Conservation (phyloP, 2,329 filamentous ascomycete genomes). For the Cordyceps militaris region DNA sequence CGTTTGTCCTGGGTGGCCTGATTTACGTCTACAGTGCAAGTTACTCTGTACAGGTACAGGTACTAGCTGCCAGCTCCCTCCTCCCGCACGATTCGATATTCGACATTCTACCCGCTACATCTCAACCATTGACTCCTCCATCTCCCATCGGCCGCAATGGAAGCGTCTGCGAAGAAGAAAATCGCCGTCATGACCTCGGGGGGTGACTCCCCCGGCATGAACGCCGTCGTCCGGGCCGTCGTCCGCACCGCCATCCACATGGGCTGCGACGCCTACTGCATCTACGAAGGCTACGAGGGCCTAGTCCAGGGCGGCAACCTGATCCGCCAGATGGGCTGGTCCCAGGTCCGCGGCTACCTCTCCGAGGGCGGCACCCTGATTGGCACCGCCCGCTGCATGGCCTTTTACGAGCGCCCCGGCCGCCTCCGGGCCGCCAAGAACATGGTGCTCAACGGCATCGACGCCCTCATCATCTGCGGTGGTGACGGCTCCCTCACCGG, state of each 20-base stretch:
- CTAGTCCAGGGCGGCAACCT: conserved; percentile 82
- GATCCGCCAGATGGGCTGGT: conserved; percentile 84
- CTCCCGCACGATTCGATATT: neutral
- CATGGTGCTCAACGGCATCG: conserved; percentile 85
- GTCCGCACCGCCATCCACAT: conserved; percentile 86
- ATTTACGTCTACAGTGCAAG: too few species aligned
- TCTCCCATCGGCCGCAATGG: neutral
- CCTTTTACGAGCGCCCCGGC: conserved; percentile 82
- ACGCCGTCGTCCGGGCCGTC: conserved; percentile 80
- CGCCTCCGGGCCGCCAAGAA: conserved; percentile 86
- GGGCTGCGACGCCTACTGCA: conserved; percentile 69
- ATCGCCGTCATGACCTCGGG: conserved; percentile 93
- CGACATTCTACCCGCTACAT: neutral
- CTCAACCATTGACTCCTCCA: neutral
- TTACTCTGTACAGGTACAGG: neutral
- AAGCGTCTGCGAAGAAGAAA: conserved; percentile 49
- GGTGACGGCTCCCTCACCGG: conserved; percentile 95
- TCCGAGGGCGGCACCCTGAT: conserved; percentile 94
- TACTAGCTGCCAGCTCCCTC: neutral
- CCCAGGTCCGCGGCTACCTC: conserved; percentile 89
- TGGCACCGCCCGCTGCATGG: conserved; percentile 87
- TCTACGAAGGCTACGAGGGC: conserved; percentile 95
- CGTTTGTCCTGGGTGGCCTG: neutral
- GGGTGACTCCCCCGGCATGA: conserved; percentile 93
- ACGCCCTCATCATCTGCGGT: conserved; percentile 93